These are phyloP conservation scores for Suhomyces emberorum DNA, from an alignment of 805 yeast species.

Conservation along the genomic window DNA sequence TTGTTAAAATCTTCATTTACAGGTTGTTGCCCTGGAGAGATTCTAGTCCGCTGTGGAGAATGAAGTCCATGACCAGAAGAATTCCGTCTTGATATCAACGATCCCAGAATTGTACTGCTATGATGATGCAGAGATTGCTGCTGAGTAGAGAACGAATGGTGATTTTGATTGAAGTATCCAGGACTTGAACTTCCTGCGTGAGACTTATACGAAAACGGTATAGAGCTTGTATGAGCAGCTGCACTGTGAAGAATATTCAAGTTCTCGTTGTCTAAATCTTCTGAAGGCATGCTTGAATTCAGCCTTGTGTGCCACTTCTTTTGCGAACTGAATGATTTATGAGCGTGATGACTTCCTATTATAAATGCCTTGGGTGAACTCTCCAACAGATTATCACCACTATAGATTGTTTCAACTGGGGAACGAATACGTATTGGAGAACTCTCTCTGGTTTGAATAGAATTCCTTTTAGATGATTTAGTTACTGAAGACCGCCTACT, in stretches of 20 bases:
- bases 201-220: neutral
- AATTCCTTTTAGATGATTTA: neutral
- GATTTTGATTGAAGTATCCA: slow-evolving; percentile 6
- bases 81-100: slow-evolving; percentile 17
- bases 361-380: slow-evolving; percentile 3
- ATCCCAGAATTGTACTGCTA: slow-evolving; percentile 9
- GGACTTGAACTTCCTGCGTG: slow-evolving; percentile 6
- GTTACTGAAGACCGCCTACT: slow-evolving; percentile 2
- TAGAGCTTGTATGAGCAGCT: slow-evolving; percentile 7
- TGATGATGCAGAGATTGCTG: too few species aligned
- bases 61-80: slow-evolving; percentile 12
- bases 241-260: slow-evolving; percentile 18
- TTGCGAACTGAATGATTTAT: neutral
- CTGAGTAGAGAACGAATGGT: slow-evolving; percentile 1
- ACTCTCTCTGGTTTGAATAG: slow-evolving; percentile 1
- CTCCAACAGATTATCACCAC: slow-evolving; percentile 1
- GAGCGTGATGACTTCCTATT: neutral
- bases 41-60: slow-evolving; percentile 2
- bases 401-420: slow-evolving; percentile 4
- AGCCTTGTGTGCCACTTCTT: neutral
- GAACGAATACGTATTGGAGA: slow-evolving; percentile 8
- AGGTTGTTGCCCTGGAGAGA: slow-evolving; percentile 3
- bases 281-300: neutral
- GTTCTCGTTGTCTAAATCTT: slow-evolving; percentile 38
- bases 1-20: slow-evolving; percentile 7